Evolutionary conservation across 257 asterid species (phyloP), one percentile per base, ranked within the genome.

Genomic region (Gentiana macrophylla): DNA sequence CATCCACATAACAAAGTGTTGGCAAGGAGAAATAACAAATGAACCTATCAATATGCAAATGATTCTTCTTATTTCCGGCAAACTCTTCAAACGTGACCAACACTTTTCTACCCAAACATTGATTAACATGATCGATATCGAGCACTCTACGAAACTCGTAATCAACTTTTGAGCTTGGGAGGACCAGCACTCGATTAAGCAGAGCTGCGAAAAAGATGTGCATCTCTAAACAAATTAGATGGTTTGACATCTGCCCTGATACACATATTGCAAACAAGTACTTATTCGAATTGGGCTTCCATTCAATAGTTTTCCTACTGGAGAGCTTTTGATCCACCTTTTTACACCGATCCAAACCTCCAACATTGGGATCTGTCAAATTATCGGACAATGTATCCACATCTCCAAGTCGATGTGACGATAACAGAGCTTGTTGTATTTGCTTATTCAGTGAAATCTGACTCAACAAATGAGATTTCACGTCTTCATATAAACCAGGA

Each of bases 171-270:
- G 91, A 63, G 70, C 97, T 92, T 0, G 95, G 99, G 66, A 92
- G 81, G 50, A 92, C 94, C 78, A 92, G 68, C 15, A 85, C 49
- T 32, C 99, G 80, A 53, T 79, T 79, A 58, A 92, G 81, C 75
- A 81, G 37, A 35, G 99, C 94, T 0, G 99, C 99, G 44, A 92
- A 92, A 67, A 88, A 80, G 95, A 85, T 85, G 58, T 88, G 99
- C 79, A 85, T 92, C 81, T 88, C 99, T 62, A 92, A 72, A 71
- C 99, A 92, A 66, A 88, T 86, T 84, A 92, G 76, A 76, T 80
- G 99, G 68, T 92, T 92, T 1, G 97, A 92, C 95, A 92, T 88
- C 72, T 92, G 99, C 9, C 99, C 95, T 1, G 97, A 92, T 24
- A 73, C 80, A 50, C 99, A 92, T 50, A 92, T 75, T 0, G 95